Percentiles rank a stretch among this genome's conserved stretches.
phyloP scores from a whole-genome alignment of 164 flowering plant genomes.

The Macadamia integrifolia region DNA sequence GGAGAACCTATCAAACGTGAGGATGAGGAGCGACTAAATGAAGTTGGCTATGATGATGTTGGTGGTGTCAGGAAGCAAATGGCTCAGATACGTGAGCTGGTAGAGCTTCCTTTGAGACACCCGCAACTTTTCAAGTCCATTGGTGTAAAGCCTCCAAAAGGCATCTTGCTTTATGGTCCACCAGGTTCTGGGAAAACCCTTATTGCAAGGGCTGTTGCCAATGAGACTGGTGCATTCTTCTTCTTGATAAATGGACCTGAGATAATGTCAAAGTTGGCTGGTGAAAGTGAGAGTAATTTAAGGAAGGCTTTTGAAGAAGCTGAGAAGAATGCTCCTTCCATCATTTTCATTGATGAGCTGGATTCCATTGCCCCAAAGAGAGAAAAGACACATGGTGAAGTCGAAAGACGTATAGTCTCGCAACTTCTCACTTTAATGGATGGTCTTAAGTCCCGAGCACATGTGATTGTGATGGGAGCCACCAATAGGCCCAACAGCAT shows the following conservation, averaged over 20 bases:
- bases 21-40: constrained; percentile 56
- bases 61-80: constrained; percentile 76
- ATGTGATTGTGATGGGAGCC: constrained; percentile 69
- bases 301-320: constrained; percentile 73
- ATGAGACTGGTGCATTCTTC: constrained; percentile 62
- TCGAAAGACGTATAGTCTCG: constrained; percentile 68
- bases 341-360: constrained; percentile 60
- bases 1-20: constrained; percentile 65
- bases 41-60: constrained; percentile 71
- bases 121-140: constrained; percentile 64
- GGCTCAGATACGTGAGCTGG: constrained; percentile 75
- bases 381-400: constrained; percentile 74
- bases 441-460: constrained; percentile 56
- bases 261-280: constrained; percentile 55
- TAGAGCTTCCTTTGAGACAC: constrained; percentile 66
- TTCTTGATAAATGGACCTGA: constrained; percentile 52
- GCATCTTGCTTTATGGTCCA: constrained; percentile 52
- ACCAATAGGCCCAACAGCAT: constrained; percentile 67
- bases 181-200: constrained; percentile 55
- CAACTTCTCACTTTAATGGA: constrained; percentile 69
- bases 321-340: constrained; percentile 68
- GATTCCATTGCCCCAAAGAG: constrained; percentile 76
- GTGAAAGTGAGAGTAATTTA: constrained; percentile 51
- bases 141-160: constrained; percentile 57
- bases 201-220: constrained; percentile 54